Conservation (phyloP, 2,329 filamentous ascomycete genomes). For the Cordyceps fumosorosea region DNA sequence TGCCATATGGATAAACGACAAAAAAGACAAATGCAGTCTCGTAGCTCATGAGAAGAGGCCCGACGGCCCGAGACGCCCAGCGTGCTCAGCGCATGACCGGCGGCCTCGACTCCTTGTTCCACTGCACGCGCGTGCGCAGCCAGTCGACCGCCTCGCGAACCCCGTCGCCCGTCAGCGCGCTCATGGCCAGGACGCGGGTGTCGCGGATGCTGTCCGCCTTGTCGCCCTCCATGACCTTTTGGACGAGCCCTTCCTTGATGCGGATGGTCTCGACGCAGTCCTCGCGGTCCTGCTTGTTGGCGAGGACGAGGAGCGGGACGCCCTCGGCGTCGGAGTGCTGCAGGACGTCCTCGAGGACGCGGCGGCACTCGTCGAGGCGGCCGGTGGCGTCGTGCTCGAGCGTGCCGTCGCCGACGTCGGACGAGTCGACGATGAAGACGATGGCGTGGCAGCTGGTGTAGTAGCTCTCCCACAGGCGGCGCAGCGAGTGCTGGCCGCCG, state of each 20-base stretch:
- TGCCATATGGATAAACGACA: neutral
- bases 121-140: slow-evolving; percentile 84
- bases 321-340: slow-evolving; percentile 83
- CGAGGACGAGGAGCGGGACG: slow-evolving; percentile 83
- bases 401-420: slow-evolving; percentile 81
- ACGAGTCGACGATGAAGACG: slow-evolving; percentile 94
- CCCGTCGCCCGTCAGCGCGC: slow-evolving; percentile 79
- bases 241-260: slow-evolving; percentile 93
- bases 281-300: slow-evolving; percentile 96
- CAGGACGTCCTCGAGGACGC: slow-evolving; percentile 85
- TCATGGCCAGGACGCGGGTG: slow-evolving; percentile 83
- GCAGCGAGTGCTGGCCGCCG: slow-evolving; percentile 82
- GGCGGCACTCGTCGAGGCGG: slow-evolving; percentile 77
- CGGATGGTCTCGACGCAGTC: slow-evolving; percentile 96
- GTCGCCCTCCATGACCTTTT: slow-evolving; percentile 92
- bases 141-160: slow-evolving; percentile 96
- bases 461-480: slow-evolving; percentile 92
- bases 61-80: neutral
- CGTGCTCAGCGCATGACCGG: slow-evolving; percentile 75
- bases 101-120: slow-evolving; percentile 90
- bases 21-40: slow-evolving; percentile 14
- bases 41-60: neutral
- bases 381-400: slow-evolving; percentile 47
- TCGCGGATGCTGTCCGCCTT: slow-evolving; percentile 82
- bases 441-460: slow-evolving; percentile 93